Percentiles rank a stretch among this genome's conserved stretches.
These are phyloP conservation scores for Paecilomyces sp. DNA, from an alignment of 2,329 filamentous ascomycete genomes.

Conservation along the genomic window DNA sequence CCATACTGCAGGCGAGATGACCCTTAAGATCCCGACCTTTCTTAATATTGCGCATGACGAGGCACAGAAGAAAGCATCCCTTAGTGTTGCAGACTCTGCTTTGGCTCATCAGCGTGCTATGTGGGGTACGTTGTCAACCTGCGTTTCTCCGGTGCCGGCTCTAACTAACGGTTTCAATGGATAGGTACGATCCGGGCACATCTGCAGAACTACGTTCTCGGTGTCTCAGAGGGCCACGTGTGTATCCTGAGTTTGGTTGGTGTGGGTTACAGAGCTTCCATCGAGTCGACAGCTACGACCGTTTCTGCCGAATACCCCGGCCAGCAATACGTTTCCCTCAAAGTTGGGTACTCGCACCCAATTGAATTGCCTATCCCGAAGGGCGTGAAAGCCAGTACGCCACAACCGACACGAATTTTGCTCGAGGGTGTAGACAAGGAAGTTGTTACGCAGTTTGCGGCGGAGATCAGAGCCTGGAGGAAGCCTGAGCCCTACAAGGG, in stretches of 20 bases:
- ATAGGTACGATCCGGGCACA: conserved; percentile 84
- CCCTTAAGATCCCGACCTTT: conserved; percentile 72
- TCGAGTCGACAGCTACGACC: conserved; percentile 69
- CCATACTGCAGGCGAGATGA: conserved; percentile 57
- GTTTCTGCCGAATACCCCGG: conserved; percentile 62
- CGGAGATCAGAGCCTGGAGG: conserved; percentile 80
- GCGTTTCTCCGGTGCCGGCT: conserved; percentile 1
- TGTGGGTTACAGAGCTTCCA: conserved; percentile 85
- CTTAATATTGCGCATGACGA: conserved; percentile 64
- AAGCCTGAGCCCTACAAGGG: conserved; percentile 97
- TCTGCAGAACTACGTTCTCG: conserved; percentile 81
- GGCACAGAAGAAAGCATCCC: conserved; percentile 53
- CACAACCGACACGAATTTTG: conserved; percentile 84
- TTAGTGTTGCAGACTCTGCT: conserved; percentile 63
- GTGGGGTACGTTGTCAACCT: conserved; percentile 65
- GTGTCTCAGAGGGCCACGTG: conserved; percentile 93
- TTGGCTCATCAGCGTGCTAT: conserved; percentile 77
- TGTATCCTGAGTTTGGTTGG: conserved; percentile 88
- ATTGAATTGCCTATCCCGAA: conserved; percentile 79
- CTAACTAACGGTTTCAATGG: conserved; percentile 16
- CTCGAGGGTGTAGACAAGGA: conserved; percentile 84
- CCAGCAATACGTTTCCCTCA: conserved; percentile 84
- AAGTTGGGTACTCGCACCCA: conserved; percentile 94
- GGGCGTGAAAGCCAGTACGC: conserved; percentile 78
- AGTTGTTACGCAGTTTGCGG: conserved; percentile 83